Evolutionary conservation across 78 protist species (phyloP).

Genomic region (Dictyostelium brefeldianum): DNA sequence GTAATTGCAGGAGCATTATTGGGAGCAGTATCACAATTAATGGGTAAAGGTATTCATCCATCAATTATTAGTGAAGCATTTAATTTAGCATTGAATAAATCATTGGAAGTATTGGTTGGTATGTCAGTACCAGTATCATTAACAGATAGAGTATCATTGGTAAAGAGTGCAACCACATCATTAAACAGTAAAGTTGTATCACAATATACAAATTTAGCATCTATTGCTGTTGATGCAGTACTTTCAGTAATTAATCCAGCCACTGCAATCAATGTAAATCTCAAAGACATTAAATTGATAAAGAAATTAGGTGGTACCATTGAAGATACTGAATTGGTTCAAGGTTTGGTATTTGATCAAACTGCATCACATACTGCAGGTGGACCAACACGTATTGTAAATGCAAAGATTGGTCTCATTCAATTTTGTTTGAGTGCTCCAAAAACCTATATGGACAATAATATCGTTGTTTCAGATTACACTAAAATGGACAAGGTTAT

Average conservation of each 20-base stretch:
- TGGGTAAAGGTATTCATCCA: conserved; percentile 97
- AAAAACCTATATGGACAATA: conserved; percentile 98
- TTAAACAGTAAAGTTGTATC: conserved; percentile 98
- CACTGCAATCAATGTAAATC: conserved; percentile 91
- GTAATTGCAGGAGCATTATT: conserved; percentile 98
- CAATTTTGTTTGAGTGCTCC: conserved; percentile 99
- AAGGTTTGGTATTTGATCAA: conserved; percentile 97
- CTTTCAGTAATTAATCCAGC: conserved; percentile 82
- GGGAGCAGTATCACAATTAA: conserved; percentile 66
- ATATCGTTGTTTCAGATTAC: conserved; percentile 93
- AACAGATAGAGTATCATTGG: conserved; percentile 90
- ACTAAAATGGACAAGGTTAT: conserved; percentile 97
- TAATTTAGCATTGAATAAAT: conserved; percentile 83
- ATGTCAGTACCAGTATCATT: conserved; percentile 95
- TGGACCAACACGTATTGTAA: conserved; percentile 95
- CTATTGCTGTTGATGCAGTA: conserved; percentile 99
- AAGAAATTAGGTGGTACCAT: conserved; percentile 98
- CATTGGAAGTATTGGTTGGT: conserved; percentile 82
- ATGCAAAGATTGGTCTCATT: conserved; percentile 99
- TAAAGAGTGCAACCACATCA: conserved; percentile 97
- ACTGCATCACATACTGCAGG: conserved; percentile 90
- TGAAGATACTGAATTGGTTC: conserved; percentile 98
- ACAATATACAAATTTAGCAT: conserved; percentile 96
- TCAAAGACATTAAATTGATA: conserved; percentile 88
- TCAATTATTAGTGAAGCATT: conserved; percentile 92